Conservation (phyloP, 805 yeast species). For the Hanseniaspora valbyensis region DNA sequence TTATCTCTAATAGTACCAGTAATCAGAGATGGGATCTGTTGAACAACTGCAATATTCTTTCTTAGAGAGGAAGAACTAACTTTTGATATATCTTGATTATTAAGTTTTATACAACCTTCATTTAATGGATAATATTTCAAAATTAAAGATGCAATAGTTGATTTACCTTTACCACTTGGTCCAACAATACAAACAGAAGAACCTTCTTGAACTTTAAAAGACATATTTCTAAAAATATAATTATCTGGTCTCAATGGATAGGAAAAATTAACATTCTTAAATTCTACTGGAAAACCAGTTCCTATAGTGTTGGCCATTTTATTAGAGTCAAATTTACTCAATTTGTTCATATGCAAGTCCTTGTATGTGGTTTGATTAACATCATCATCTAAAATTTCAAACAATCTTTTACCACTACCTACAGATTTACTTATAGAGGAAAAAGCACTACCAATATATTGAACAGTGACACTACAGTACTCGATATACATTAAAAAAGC, state of each 20-base stretch:
- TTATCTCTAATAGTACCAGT: conserved; percentile 77
- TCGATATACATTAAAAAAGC: conserved; percentile 91
- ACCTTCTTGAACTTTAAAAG: conserved; percentile 41
- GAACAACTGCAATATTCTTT: conserved; percentile 55
- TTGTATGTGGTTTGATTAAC: conserved; percentile 4
- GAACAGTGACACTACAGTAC: conserved; percentile 84
- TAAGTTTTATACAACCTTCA: conserved; percentile 39
- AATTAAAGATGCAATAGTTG: conserved; percentile 58
- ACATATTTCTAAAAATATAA: conserved; percentile 39
- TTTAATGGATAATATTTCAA: conserved; percentile 43
- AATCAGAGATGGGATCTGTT: conserved; percentile 67
- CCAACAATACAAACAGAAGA: conserved; percentile 70
- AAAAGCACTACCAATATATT: conserved; percentile 85
- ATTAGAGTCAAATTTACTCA: conserved; percentile 4
- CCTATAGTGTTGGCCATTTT: conserved; percentile 23
- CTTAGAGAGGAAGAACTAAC: conserved; percentile 46
- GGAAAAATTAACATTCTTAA: conserved; percentile 56
- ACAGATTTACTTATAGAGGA: conserved; percentile 96
- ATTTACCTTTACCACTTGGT: conserved; percentile 84
- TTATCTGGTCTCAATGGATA: conserved; percentile 83
- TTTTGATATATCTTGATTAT: conserved; percentile 40
- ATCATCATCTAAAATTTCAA: conserved; percentile 60
- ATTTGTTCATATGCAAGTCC: conserved; percentile 4
- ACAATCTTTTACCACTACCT: conserved; percentile 88
- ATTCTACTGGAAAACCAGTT: conserved; percentile 35